Evolutionary conservation across 139 green algal genomes (phyloP).

Genomic region (Raphidocelis subcapitata): DNA sequence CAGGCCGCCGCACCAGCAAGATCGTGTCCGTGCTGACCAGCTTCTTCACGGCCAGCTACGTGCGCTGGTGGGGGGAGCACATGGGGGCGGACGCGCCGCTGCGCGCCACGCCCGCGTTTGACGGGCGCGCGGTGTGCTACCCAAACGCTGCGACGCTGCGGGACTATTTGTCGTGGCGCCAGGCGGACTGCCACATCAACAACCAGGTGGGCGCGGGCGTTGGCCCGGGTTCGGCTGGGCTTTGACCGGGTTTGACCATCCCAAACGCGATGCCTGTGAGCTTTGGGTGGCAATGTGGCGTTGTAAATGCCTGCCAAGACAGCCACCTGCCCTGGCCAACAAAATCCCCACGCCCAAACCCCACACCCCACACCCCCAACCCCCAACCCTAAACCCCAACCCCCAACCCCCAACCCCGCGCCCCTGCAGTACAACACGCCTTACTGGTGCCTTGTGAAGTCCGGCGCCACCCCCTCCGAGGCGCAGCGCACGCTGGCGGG

Average conservation of each 20-base stretch:
- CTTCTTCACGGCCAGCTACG: slow-evolving; percentile 87
- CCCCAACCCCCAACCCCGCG: background rate
- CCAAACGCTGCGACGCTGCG: slow-evolving; percentile 60
- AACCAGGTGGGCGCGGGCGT: slow-evolving; percentile 62
- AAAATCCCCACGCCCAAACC: slow-evolving; percentile 31
- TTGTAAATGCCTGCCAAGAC: too few species aligned
- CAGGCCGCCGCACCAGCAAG: slow-evolving; percentile 78
- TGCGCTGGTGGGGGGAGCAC: slow-evolving; percentile 67
- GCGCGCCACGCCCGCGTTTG: slow-evolving; percentile 79
- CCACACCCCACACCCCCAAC: too few species aligned
- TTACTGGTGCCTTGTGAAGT: slow-evolving; percentile 89
- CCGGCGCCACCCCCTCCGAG: slow-evolving; percentile 46
- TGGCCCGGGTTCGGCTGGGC: too few species aligned
- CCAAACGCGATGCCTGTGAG: too few species aligned
- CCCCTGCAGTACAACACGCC: slow-evolving; percentile 91
- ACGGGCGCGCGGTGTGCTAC: slow-evolving; percentile 88
- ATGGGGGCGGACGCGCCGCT: slow-evolving; percentile 39
- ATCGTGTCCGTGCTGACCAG: slow-evolving; percentile 82
- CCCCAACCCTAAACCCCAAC: too few species aligned
- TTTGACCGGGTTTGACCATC: too few species aligned
- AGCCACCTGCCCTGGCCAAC: slow-evolving; percentile 6
- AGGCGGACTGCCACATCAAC: slow-evolving; percentile 95
- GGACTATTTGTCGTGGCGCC: slow-evolving; percentile 93
- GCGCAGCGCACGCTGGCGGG: slow-evolving; percentile 70
- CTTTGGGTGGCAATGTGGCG: too few species aligned